Conservation (phyloP, 2,329 filamentous ascomycete species). For the Colletotrichum sp. region DNA sequence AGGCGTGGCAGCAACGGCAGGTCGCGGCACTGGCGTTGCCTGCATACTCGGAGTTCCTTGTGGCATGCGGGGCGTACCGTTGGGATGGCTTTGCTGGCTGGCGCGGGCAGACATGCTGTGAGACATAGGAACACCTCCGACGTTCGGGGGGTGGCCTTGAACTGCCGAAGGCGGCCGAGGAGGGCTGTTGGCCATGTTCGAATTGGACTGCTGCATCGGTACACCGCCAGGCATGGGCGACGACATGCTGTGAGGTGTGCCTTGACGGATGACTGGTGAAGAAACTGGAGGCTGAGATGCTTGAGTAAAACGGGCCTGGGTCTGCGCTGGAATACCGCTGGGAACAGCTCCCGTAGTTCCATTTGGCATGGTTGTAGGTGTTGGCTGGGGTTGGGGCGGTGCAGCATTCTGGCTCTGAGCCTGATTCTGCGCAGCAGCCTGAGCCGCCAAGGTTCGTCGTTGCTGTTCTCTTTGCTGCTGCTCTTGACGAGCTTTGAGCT, state of each 20-base stretch:
- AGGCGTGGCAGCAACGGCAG: conserved; percentile 60
- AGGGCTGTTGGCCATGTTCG: conserved; percentile 72
- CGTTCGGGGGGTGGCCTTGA: conserved; percentile 59
- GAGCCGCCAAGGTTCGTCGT: conserved; percentile 32
- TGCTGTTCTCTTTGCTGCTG: conserved; percentile 43
- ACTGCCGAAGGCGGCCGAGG: conserved; percentile 70
- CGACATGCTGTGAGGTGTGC: conserved; percentile 68
- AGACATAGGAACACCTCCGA: conserved; percentile 59
- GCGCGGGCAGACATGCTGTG: conserved; percentile 68
- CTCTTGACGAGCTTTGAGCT: conserved; percentile 27
- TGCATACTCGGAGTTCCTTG: conserved; percentile 67
- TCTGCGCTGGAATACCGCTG: conserved; percentile 46
- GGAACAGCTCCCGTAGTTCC: conserved; percentile 35
- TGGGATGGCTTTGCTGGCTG: conserved; percentile 70
- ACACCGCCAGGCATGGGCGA: conserved; percentile 68
- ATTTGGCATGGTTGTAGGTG: conserved; percentile 42
- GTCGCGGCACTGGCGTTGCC: conserved; percentile 61
- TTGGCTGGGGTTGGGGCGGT: conserved; percentile 34
- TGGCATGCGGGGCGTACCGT: conserved; percentile 67
- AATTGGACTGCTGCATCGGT: conserved; percentile 69
- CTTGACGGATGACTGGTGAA: conserved; percentile 70
- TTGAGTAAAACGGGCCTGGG: conserved; percentile 56
- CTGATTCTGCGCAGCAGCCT: conserved; percentile 29
- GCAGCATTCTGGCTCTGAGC: conserved; percentile 28
- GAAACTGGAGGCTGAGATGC: conserved; percentile 68